Conservation (phyloP, 805 yeast genomes). For the Candida railenensis region DNA sequence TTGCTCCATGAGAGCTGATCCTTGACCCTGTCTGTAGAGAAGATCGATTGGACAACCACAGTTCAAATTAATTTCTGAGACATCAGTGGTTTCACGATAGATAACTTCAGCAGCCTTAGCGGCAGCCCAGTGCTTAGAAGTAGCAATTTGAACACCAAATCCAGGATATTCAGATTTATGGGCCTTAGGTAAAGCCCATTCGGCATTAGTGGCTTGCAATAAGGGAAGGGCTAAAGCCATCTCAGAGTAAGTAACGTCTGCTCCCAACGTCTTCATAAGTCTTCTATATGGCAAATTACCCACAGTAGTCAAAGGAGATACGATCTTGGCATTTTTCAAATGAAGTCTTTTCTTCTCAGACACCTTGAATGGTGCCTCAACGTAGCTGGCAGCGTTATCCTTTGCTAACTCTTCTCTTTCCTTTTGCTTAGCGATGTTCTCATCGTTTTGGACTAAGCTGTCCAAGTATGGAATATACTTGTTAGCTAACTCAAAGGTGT, state of each 20-base stretch:
- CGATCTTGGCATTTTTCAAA: constrained; percentile 72
- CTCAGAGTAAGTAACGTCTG: constrained; percentile 90
- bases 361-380: constrained; percentile 74
- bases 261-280: constrained; percentile 85
- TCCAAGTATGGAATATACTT: constrained; percentile 64
- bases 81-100: constrained; percentile 52
- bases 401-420: constrained; percentile 19
- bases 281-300: constrained; percentile 96
- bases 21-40: constrained; percentile 92
- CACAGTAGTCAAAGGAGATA: constrained; percentile 95
- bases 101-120: constrained; percentile 87
- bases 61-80: constrained; percentile 86
- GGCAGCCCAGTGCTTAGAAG: constrained; percentile 91
- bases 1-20: constrained; percentile 88
- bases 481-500: constrained; percentile 57
- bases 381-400: constrained; percentile 48
- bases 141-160: constrained; percentile 91
- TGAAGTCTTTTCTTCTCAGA: constrained; percentile 80
- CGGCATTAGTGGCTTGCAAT: constrained; percentile 86
- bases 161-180: constrained; percentile 81
- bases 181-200: constrained; percentile 96
- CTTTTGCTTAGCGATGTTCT: constrained; percentile 34
- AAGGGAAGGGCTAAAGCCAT: constrained; percentile 90
- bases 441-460: constrained; percentile 47
- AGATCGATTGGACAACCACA: constrained; percentile 98